These are phyloP conservation scores for Macrophomina tecta DNA, from an alignment of 2,329 filamentous ascomycete genomes.

Conservation along the genomic window DNA sequence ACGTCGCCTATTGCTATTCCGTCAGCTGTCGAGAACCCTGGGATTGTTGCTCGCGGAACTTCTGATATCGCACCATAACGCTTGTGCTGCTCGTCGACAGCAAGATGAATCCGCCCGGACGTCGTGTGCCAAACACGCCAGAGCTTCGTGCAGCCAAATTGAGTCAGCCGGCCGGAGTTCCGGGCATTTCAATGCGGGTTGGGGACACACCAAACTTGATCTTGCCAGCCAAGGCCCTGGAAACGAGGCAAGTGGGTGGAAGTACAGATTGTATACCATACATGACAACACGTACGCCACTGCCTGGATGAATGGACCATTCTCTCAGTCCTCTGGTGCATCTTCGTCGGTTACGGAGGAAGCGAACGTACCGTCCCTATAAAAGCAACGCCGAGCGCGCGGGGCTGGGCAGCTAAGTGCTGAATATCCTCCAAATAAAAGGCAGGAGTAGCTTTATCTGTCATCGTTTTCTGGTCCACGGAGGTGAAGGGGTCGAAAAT, in stretches of 20 bases:
- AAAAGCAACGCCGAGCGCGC: background rate
- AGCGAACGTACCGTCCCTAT: background rate
- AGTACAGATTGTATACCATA: conserved; percentile 30
- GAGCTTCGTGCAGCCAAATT: background rate
- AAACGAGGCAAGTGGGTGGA: conserved; percentile 40
- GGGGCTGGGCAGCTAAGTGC: background rate
- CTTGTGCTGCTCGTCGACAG: conserved; percentile 1
- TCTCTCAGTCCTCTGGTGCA: background rate
- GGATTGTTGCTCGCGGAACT: background rate
- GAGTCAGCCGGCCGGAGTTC: background rate
- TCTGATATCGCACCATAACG: background rate
- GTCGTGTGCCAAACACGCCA: conserved; percentile 4
- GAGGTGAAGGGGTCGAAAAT: too few relatives aligned
- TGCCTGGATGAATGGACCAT: background rate
- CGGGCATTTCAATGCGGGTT: background rate
- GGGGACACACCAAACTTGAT: background rate
- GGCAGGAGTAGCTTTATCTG: background rate
- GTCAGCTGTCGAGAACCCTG: background rate
- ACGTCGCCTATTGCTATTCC: conserved; percentile 40
- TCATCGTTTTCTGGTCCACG: too few relatives aligned
- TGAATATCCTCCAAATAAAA: background rate
- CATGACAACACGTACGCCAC: background rate
- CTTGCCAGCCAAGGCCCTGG: conserved; percentile 36
- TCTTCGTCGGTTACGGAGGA: background rate
- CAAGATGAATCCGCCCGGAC: background rate